A percentile compares a stretch with the other conserved stretches of the same genome.
phyloP scores from a whole-genome alignment of 331 rosid species.

The Pyrus hybrid region DNA sequence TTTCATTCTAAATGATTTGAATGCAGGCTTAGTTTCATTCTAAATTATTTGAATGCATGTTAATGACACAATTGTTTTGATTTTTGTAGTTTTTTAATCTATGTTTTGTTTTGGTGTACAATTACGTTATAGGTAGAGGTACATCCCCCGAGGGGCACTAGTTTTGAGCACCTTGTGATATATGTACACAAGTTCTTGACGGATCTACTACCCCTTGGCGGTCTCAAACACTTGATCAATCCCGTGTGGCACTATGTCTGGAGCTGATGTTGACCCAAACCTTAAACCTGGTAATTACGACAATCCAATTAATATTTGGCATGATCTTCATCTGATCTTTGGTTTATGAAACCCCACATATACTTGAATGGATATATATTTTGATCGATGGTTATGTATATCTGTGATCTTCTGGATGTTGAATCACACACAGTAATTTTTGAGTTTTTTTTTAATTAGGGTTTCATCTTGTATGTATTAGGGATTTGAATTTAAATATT shows the following conservation, averaged over 20 bases:
- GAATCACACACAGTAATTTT: not conserved
- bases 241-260: conserved; percentile 42
- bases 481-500: not conserved
- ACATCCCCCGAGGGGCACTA: conserved; percentile 19
- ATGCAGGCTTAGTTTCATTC: no score
- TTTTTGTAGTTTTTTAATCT: not conserved
- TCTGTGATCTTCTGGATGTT: not conserved
- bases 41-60: not conserved
- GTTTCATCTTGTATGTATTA: not conserved
- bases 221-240: conserved; percentile 17
- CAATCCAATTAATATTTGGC: not conserved
- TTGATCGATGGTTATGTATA: not conserved
- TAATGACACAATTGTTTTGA: not conserved
- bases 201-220: conserved; percentile 22
- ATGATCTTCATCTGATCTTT: not conserved
- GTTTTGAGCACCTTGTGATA: conserved; percentile 21
- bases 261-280: conserved; percentile 28
- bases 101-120: not conserved
- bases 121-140: conserved; percentile 37
- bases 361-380: not conserved
- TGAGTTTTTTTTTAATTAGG: not conserved
- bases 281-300: conserved; percentile 28
- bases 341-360: not conserved
- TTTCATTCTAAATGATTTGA: not conserved
- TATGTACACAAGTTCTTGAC: conserved; percentile 21